Base-by-base conservation (phyloP, 176 grass and related monocot species). In the Poa annua region DNA sequence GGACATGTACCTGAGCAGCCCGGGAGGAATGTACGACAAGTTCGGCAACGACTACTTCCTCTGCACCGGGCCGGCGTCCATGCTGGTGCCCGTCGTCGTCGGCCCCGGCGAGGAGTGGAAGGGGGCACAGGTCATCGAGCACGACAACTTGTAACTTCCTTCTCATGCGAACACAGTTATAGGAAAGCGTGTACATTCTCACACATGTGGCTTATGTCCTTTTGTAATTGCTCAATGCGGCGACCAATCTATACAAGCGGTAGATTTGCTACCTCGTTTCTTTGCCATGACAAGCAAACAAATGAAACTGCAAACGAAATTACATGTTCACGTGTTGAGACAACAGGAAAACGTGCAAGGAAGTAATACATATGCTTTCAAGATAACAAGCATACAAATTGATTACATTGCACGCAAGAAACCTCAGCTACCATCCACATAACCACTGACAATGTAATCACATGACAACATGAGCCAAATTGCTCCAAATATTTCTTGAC, bases 101-200 rank as follows among this genome's bases (percentile, higher is more conserved):
- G 82, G 88, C 66, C 85, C 92, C 5, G 92, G 88, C 17, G 87
- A 95, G 33, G 89, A 93, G 85, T 98, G 92, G 96, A 90, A 70
- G 88, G 96, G 80, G 19, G 96, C 96, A 20, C 92, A 95, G 83
- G 91, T 93, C 41, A 95, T 98, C 74, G 92, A 98, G 74, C 96
- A 98, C 87, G 96, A 98, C 83, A 98, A 98, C 78, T 85, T 98
- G 85, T 98, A 93, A 79, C 53, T 70, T 21, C 2, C 1, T 26
- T 16, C 54, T 20, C 4, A 20, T 3, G 7, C 42, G 4, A 69
- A 41, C 57, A 66, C 4, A 55, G 39, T 81, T 17, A 45, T 7
- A 19, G 22, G 34, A 61, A 48, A 20, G 25, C 50, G 26, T 76
- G 79, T 76, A 69, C 71, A 49, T 81, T 87, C 50, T 56, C 32